Evolutionary conservation across 345 rosid species (phyloP).

Genomic region (Aquilaria sinensis): DNA sequence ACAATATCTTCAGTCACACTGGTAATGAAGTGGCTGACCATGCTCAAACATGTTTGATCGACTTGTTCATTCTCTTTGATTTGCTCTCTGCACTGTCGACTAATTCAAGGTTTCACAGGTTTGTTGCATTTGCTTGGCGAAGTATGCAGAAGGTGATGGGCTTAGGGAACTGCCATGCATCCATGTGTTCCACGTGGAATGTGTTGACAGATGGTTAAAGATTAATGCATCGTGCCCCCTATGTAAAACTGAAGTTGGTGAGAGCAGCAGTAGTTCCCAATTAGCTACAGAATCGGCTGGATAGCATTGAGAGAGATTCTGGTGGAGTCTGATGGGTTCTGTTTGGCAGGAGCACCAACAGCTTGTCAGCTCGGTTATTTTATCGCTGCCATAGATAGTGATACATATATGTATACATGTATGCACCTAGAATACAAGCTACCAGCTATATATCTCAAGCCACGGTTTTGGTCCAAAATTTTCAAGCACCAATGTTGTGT

Average conservation of each 20-base stretch:
- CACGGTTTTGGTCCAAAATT: too few species aligned
- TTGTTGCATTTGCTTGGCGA: constrained; percentile 70
- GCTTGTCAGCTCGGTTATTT: background rate
- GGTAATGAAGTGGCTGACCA: too few species aligned
- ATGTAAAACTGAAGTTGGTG: constrained; percentile 59
- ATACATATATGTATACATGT: too few species aligned
- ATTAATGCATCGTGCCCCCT: constrained; percentile 77
- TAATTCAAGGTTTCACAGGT: constrained; percentile 31
- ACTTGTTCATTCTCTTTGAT: too few species aligned
- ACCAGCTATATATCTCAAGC: too few species aligned
- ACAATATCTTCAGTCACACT: too few species aligned
- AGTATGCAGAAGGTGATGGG: constrained; percentile 54
- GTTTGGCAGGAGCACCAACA: background rate
- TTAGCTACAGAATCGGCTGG: constrained; percentile 17
- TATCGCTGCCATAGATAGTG: too few species aligned
- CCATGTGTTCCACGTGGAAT: constrained; percentile 63
- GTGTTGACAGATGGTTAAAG: constrained; percentile 77
- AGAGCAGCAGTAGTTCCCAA: constrained; percentile 25
- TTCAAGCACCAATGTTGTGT: too few species aligned
- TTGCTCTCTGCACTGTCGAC: background rate
- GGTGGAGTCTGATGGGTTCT: too few species aligned
- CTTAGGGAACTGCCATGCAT: constrained; percentile 62
- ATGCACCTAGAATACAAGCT: too few species aligned
- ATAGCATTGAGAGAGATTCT: background rate
- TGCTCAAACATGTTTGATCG: too few species aligned